Conservation (phyloP, 2,329 filamentous ascomycete genomes). For the Penicillium sclerotigenum region DNA sequence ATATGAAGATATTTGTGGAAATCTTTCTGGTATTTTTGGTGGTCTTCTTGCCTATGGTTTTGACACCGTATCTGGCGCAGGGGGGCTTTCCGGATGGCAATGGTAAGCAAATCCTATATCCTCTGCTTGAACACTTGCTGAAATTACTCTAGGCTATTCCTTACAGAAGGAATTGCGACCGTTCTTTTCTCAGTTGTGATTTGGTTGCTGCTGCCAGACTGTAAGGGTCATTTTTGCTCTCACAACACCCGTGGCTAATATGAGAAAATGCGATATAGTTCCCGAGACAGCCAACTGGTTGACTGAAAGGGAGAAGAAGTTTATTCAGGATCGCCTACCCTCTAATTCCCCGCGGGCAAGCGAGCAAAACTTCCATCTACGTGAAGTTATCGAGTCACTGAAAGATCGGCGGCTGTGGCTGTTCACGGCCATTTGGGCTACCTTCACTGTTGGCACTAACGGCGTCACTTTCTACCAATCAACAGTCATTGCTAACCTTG, state of each 20-base stretch:
- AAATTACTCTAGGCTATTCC: slow-evolving; percentile 18
- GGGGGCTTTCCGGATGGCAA: slow-evolving; percentile 32
- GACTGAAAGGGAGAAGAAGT: slow-evolving; percentile 47
- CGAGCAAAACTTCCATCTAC: slow-evolving; percentile 42
- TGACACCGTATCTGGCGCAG: slow-evolving; percentile 37
- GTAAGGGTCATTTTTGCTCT: slow-evolving; percentile 23
- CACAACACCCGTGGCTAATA: background rate
- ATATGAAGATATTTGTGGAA: slow-evolving; percentile 40
- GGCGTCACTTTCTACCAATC: slow-evolving; percentile 46
- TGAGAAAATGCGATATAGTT: slow-evolving; percentile 27
- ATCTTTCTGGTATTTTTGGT: slow-evolving; percentile 43
- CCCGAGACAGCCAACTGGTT: slow-evolving; percentile 48
- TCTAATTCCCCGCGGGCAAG: slow-evolving; percentile 42
- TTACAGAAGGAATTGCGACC: slow-evolving; percentile 23
- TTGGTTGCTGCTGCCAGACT: slow-evolving; percentile 49
- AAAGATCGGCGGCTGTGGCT: slow-evolving; percentile 46
- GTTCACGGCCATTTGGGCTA: slow-evolving; percentile 48
- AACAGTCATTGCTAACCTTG: slow-evolving; percentile 42
- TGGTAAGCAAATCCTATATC: slow-evolving; percentile 12
- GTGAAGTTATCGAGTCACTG: slow-evolving; percentile 40
- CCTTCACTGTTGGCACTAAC: slow-evolving; percentile 47
- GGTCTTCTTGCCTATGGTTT: slow-evolving; percentile 47
- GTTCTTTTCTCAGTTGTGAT: slow-evolving; percentile 18
- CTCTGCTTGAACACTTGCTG: background rate
- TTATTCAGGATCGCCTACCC: slow-evolving; percentile 48